phyloP scores from a whole-genome alignment of 2,329 filamentous ascomycete species.

The Orbilia ellipsospora region DNA sequence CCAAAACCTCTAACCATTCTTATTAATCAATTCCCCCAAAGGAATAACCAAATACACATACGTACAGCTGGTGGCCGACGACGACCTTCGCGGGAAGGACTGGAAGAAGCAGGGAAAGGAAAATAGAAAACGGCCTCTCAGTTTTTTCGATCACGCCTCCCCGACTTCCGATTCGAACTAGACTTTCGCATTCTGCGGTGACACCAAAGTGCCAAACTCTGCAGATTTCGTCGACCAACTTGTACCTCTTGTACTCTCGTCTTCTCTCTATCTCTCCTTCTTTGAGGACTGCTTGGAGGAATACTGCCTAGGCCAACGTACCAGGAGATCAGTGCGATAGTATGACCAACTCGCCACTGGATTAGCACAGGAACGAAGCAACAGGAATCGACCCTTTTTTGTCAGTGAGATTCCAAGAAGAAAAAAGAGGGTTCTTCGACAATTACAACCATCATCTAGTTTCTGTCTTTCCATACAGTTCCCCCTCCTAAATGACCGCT shows the following conservation, averaged over 20 bases:
- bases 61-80: neutral
- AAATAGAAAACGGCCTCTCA: neutral
- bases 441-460: slow-evolving; percentile 10
- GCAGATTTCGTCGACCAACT: slow-evolving; percentile 47
- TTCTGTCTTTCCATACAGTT: slow-evolving; percentile 1
- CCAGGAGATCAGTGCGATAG: slow-evolving; percentile 41
- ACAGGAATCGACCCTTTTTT: slow-evolving; percentile 26
- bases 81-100: slow-evolving; percentile 1
- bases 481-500: neutral
- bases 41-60: neutral
- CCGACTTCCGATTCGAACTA: slow-evolving; percentile 13
- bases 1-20: slow-evolving; percentile 10
- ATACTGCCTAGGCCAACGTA: slow-evolving; percentile 24
- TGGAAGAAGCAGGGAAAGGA: neutral
- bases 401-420: slow-evolving; percentile 31
- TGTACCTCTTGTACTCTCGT: slow-evolving; percentile 36
- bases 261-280: neutral
- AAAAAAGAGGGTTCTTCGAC: neutral
- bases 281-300: slow-evolving; percentile 13
- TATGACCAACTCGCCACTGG: slow-evolving; percentile 50
- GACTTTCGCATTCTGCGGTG: slow-evolving; percentile 27
- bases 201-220: slow-evolving; percentile 53
- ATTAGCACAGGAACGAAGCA: slow-evolving; percentile 49
- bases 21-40: neutral
- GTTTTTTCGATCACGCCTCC: slow-evolving; percentile 4